phyloP scores from a whole-genome alignment of 2,329 filamentous ascomycete genomes.

The Paecilomyces sp. region DNA sequence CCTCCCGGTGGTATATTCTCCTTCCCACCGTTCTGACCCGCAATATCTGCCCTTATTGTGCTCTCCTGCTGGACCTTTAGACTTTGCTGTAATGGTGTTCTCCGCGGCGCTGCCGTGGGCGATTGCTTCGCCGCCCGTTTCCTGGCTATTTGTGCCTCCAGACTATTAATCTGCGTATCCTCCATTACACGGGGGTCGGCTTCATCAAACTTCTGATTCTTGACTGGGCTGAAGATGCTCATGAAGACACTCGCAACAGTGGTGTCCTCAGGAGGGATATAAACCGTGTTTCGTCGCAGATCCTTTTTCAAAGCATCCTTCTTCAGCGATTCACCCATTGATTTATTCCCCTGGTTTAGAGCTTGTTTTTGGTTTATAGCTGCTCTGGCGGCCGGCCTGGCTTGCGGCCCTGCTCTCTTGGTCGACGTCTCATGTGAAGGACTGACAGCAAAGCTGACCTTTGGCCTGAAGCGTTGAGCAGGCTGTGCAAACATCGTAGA shows the following conservation, averaged over 20 bases:
- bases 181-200: constrained; percentile 4
- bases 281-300: constrained; percentile 31
- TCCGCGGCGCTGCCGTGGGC: constrained; percentile 14
- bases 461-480: constrained; percentile 32
- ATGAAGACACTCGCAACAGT: constrained; percentile 37
- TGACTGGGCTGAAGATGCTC: constrained; percentile 36
- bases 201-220: constrained; percentile 12
- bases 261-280: constrained; percentile 36
- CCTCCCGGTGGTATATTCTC: constrained; percentile 54
- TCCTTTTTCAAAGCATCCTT: constrained; percentile 20
- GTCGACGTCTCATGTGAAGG: constrained; percentile 10
- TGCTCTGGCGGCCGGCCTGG: neutral
- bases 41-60: constrained; percentile 37
- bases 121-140: constrained; percentile 23
- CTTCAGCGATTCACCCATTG: constrained; percentile 6
- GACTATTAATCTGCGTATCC: constrained; percentile 19
- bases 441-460: constrained; percentile 19
- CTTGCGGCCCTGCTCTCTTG: constrained; percentile 4
- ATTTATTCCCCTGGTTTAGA: constrained; percentile 9
- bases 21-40: constrained; percentile 52
- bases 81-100: constrained; percentile 43
- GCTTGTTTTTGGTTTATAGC: constrained; percentile 4
- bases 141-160: constrained; percentile 26
- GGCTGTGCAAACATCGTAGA: constrained; percentile 33
- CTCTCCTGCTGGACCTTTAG: constrained; percentile 33